phyloP scores from a whole-genome alignment of 805 yeast species.

The Myxozyma kluyveri region DNA sequence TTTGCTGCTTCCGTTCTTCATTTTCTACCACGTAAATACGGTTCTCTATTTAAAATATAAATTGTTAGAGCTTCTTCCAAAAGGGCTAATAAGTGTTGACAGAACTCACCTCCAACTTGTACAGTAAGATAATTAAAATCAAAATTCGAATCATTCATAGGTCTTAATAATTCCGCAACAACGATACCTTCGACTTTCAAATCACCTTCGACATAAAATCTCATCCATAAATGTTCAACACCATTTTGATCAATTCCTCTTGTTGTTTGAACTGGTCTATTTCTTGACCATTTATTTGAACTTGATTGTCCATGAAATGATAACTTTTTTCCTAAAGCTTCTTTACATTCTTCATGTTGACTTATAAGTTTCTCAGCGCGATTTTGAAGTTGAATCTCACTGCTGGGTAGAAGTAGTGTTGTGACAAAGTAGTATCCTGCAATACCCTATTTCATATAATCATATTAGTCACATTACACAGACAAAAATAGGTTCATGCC shows the following conservation, averaged over 20 bases:
- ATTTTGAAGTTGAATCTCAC: conserved; percentile 81
- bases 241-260: conserved; percentile 63
- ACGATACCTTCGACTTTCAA: conserved; percentile 57
- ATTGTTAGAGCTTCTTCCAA: too few relatives aligned
- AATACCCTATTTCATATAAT: too few relatives aligned
- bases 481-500: too few relatives aligned
- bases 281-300: conserved; percentile 75
- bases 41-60: conserved; percentile 1
- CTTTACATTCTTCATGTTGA: conserved; percentile 56
- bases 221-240: conserved; percentile 70
- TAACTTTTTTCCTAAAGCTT: conserved; percentile 56
- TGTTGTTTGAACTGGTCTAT: conserved; percentile 63
- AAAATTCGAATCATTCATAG: conserved; percentile 48
- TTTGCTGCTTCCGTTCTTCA: conserved; percentile 5
- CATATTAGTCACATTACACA: too few relatives aligned
- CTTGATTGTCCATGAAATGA: conserved; percentile 73
- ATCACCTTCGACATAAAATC: conserved; percentile 72
- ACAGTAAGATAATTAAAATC: conserved; percentile 64
- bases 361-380: conserved; percentile 72
- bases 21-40: conserved; percentile 15
- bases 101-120: conserved; percentile 40
- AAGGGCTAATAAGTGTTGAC: too few relatives aligned
- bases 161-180: conserved; percentile 61
- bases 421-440: conserved; percentile 42
- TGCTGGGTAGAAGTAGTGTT: conserved; percentile 77